phyloP scores from a whole-genome alignment of 495 filamentous ascomycete species.

The Penicillium flavigenum region DNA sequence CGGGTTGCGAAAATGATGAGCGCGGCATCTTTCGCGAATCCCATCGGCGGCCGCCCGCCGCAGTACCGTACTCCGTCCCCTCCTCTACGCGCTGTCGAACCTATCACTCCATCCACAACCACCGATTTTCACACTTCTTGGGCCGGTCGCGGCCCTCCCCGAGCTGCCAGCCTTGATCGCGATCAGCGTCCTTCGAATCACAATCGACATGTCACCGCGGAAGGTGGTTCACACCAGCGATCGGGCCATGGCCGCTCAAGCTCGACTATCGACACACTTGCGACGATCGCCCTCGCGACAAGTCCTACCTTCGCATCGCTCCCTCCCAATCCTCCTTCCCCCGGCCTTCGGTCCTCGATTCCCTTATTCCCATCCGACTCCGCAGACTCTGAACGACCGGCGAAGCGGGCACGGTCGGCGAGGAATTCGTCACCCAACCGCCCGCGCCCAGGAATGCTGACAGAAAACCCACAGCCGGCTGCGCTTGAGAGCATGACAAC shows the following conservation, averaged over 20 bases:
- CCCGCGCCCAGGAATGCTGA: constrained; percentile 35
- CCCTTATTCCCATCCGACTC: constrained; percentile 37
- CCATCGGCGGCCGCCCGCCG: constrained; percentile 42
- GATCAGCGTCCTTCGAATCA: constrained; percentile 29
- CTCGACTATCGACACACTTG: constrained; percentile 54
- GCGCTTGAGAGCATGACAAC: constrained; percentile 47
- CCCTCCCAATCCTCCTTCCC: constrained; percentile 37
- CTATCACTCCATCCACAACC: constrained; percentile 46
- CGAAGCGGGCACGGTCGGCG: constrained; percentile 63
- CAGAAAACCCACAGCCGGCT: constrained; percentile 44
- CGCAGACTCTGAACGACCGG: constrained; percentile 47
- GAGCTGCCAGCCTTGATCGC: constrained; percentile 31
- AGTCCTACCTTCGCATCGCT: constrained; percentile 46
- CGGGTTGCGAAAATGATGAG: constrained; percentile 39
- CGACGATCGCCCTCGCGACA: constrained; percentile 55
- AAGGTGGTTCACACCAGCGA: constrained; percentile 32
- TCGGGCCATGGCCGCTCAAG: constrained; percentile 48
- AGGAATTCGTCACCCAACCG: constrained; percentile 51
- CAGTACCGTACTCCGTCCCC: constrained; percentile 57
- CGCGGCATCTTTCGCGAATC: constrained; percentile 47
- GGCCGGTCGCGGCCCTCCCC: constrained; percentile 34
- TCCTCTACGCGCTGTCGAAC: constrained; percentile 54
- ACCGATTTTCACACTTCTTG: constrained; percentile 34
- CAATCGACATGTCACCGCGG: constrained; percentile 18
- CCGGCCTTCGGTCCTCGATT: constrained; percentile 26